A percentile compares a stretch with the other conserved stretches of the same genome.
Evolutionary conservation across 2,329 filamentous ascomycete species (phyloP).

Genomic region (Paracoccidioides lutzii): DNA sequence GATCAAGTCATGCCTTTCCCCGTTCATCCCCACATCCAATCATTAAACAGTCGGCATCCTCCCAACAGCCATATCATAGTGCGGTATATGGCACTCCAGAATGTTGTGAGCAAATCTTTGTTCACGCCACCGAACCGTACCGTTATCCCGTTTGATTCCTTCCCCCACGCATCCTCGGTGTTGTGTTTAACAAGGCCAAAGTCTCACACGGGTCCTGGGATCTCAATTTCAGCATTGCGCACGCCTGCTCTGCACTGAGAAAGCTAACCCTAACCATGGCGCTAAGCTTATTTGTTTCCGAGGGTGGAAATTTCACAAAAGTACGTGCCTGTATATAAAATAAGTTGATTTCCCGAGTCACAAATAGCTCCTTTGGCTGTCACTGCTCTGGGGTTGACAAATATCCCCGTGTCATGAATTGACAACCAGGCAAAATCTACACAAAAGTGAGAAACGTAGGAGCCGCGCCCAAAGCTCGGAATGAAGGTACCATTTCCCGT

Average conservation of each 20-base stretch:
- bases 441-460: conserved; percentile 51
- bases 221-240: conserved; percentile 52
- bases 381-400: conserved; percentile 28
- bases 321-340: conserved; percentile 45
- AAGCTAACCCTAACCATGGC: conserved; percentile 58
- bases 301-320: conserved; percentile 47
- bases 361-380: neutral
- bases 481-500: conserved; percentile 48
- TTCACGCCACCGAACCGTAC: conserved; percentile 45
- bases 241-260: conserved; percentile 53
- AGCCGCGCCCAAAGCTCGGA: conserved; percentile 52
- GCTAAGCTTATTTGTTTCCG: conserved; percentile 37
- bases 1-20: neutral
- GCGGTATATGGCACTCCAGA: conserved; percentile 59
- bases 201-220: conserved; percentile 49
- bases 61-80: conserved; percentile 40
- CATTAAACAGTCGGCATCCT: no score
- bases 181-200: conserved; percentile 42
- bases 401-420: conserved; percentile 49
- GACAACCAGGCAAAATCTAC: conserved; percentile 49
- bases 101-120: conserved; percentile 43
- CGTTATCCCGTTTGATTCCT: conserved; percentile 47
- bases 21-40: neutral
- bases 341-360: conserved; percentile 33
- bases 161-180: conserved; percentile 46